A percentile compares a stretch with the other conserved stretches of the same genome.
Evolutionary conservation across 768 basidiomycete species (phyloP).

Genomic region (Ramaria sp.): DNA sequence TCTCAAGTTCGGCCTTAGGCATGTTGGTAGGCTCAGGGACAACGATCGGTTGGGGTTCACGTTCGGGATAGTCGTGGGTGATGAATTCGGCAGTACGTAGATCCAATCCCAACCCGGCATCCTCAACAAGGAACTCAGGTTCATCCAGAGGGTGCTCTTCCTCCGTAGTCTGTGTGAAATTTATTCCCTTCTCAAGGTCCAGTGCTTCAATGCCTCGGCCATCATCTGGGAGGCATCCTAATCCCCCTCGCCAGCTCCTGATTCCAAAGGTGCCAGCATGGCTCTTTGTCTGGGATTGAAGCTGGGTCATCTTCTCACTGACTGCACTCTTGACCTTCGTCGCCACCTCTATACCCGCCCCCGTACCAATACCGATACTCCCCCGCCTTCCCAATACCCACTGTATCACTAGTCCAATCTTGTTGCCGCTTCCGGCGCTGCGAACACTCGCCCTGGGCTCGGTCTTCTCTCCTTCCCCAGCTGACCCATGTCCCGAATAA

Average conservation of each 20-base stretch:
- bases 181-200: not conserved
- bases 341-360: not conserved
- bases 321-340: not conserved
- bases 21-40: not conserved
- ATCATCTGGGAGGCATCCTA: not conserved
- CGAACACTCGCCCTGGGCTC: not conserved
- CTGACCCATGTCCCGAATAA: not conserved
- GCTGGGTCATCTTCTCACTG: not conserved
- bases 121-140: not conserved
- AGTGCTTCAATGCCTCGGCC: not conserved
- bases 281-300: not conserved
- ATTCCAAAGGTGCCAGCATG: constrained; percentile 7
- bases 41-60: not conserved
- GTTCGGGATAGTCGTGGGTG: constrained; percentile 1
- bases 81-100: not conserved
- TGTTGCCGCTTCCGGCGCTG: not conserved
- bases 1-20: not conserved
- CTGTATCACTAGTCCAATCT: not conserved
- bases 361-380: not conserved
- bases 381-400: not conserved
- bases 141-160: not conserved
- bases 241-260: constrained; percentile 1
- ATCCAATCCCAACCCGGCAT: not conserved
- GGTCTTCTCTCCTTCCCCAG: not conserved
- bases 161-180: not conserved